phyloP scores from a whole-genome alignment of 352 stramenopile species.

The Pythium chondricola region DNA sequence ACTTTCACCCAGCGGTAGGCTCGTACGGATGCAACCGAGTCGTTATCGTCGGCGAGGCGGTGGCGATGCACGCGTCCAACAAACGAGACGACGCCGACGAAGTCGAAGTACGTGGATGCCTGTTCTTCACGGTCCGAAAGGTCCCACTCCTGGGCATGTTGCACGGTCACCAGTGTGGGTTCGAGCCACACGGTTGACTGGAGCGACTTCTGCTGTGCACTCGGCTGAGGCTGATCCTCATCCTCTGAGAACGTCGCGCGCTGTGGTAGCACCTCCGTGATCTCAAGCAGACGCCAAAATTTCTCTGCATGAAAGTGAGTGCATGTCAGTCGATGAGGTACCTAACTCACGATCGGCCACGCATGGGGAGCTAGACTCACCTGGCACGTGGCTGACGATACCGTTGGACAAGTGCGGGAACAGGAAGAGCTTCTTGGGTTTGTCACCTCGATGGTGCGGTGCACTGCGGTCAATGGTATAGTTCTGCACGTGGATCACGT shows the following conservation, averaged over 20 bases:
- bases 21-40: not conserved
- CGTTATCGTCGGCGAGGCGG: not conserved
- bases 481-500: constrained; percentile 45
- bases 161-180: constrained; percentile 33
- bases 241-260: constrained; percentile 3
- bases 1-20: constrained; percentile 53
- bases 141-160: constrained; percentile 25
- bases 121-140: not conserved
- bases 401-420: constrained; percentile 13
- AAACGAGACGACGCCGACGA: constrained; percentile 52
- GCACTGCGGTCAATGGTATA: constrained; percentile 20
- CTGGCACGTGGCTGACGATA: constrained; percentile 16
- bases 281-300: constrained; percentile 49
- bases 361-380: not conserved
- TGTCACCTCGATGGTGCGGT: not conserved
- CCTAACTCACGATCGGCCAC: too few relatives aligned
- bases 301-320: too few relatives aligned
- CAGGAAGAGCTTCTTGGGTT: constrained; percentile 12
- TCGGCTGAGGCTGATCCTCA: not conserved
- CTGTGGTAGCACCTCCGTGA: constrained; percentile 17
- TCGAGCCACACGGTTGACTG: constrained; percentile 31
- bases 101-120: constrained; percentile 45
- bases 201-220: not conserved
- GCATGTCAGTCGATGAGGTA: too few relatives aligned
- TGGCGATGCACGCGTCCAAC: constrained; percentile 34